Evolutionary conservation across 306 rosid species (phyloP).

Genomic region (Lathyrus tuberosus): DNA sequence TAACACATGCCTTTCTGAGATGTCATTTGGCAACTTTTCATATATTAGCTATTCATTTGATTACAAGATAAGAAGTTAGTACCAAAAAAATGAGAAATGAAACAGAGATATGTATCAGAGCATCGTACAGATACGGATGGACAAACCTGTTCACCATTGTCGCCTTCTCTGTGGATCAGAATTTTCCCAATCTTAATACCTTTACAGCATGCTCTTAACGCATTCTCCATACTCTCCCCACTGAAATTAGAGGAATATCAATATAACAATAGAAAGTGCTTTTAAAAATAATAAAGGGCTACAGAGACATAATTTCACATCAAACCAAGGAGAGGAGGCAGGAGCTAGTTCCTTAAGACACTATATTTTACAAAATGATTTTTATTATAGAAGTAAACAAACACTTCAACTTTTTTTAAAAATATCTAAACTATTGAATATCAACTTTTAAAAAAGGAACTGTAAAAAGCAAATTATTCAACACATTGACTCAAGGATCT

Average conservation of each 20-base stretch:
- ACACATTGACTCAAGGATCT: slow-evolving; percentile 26
- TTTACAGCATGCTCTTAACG: slow-evolving; percentile 95
- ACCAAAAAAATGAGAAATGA: slow-evolving; percentile 22
- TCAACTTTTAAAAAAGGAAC: too few relatives aligned
- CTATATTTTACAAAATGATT: background rate
- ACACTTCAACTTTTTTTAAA: too few relatives aligned
- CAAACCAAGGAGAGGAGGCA: background rate
- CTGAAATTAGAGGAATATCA: slow-evolving; percentile 50
- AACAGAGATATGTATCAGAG: slow-evolving; percentile 12
- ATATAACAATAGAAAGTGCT: slow-evolving; percentile 12
- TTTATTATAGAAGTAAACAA: too few relatives aligned
- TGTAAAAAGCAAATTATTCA: background rate
- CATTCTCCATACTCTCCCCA: slow-evolving; percentile 99
- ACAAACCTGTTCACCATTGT: slow-evolving; percentile 94
- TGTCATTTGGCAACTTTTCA: slow-evolving; percentile 90
- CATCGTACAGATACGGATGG: slow-evolving; percentile 19
- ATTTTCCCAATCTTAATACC: slow-evolving; percentile 99
- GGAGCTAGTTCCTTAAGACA: background rate
- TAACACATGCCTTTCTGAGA: slow-evolving; percentile 94
- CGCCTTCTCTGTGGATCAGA: slow-evolving; percentile 98
- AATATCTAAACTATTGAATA: too few relatives aligned
- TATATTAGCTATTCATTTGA: slow-evolving; percentile 71
- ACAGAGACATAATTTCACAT: background rate
- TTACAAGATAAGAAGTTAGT: slow-evolving; percentile 29
- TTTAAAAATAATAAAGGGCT: slow-evolving; percentile 5